Evolutionary conservation across 208 protist species (phyloP).

Genomic region (Crithidia expoeki): DNA sequence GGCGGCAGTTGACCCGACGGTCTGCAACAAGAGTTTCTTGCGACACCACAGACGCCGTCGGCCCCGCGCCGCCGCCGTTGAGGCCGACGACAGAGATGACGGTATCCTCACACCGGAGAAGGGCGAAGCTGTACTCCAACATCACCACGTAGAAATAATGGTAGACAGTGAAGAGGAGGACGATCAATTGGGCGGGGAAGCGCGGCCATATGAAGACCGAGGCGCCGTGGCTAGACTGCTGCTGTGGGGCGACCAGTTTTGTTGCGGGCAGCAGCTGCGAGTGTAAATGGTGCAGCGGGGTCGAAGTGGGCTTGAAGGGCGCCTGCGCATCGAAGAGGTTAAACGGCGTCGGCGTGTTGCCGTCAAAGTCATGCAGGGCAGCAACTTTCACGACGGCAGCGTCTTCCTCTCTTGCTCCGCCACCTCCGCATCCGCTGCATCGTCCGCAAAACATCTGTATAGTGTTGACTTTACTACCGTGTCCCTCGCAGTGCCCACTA

Average conservation of each 20-base stretch:
- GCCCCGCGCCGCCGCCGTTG: neutral
- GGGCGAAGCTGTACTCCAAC: constrained; percentile 35
- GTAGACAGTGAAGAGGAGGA: constrained; percentile 27
- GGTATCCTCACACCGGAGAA: constrained; percentile 36
- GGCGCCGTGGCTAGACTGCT: neutral
- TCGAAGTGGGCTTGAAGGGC: constrained; percentile 30
- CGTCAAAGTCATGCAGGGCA: constrained; percentile 18
- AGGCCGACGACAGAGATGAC: constrained; percentile 7
- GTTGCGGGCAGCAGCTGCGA: constrained; percentile 19
- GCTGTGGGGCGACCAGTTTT: constrained; percentile 21
- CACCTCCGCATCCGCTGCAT: neutral
- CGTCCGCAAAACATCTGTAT: neutral
- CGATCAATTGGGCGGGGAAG: constrained; percentile 25
- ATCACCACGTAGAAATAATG: constrained; percentile 36
- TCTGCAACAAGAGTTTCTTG: constrained; percentile 16
- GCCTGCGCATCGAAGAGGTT: constrained; percentile 38
- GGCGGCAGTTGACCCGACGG: constrained; percentile 28
- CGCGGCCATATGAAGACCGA: constrained; percentile 36
- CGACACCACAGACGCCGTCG: constrained; percentile 1
- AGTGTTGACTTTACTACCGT: too few species aligned
- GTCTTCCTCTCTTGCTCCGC: too few species aligned
- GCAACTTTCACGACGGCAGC: neutral
- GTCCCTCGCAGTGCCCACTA: too few species aligned
- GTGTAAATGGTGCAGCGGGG: constrained; percentile 7
- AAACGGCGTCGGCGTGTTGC: constrained; percentile 38